A percentile compares a stretch with the other conserved stretches of the same genome.
Evolutionary conservation across 2,329 filamentous ascomycete species (phyloP).

Genomic region (Monilinia vaccinii-corymbosi): DNA sequence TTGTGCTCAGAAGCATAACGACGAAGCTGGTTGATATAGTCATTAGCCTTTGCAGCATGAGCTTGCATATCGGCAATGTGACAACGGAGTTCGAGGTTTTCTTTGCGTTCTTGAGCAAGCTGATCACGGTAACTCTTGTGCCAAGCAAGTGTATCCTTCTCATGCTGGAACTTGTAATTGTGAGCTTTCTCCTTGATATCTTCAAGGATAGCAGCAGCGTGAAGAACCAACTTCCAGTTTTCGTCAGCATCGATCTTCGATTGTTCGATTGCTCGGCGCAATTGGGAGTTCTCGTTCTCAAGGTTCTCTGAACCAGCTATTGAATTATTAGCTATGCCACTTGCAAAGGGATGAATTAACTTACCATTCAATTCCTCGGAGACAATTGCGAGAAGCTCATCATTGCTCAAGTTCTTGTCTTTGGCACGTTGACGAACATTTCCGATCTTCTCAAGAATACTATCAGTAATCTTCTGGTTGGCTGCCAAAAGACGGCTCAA

Average conservation of each 20-base stretch:
- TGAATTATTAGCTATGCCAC: constrained; percentile 11
- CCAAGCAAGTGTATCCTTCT: constrained; percentile 53
- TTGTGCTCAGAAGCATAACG: constrained; percentile 47
- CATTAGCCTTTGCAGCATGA: constrained; percentile 49
- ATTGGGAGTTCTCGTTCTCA: constrained; percentile 50
- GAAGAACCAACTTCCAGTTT: constrained; percentile 46
- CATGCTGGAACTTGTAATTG: constrained; percentile 55
- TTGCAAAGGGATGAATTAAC: constrained; percentile 6
- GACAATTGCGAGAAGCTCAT: constrained; percentile 47
- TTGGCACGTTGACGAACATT: constrained; percentile 43
- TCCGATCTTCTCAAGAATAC: constrained; percentile 55
- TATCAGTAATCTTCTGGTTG: constrained; percentile 53
- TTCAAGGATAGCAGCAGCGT: constrained; percentile 47
- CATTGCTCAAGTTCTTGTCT: constrained; percentile 46
- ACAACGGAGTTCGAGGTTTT: constrained; percentile 53
- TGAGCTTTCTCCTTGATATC: constrained; percentile 55
- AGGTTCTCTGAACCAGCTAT: constrained; percentile 37
- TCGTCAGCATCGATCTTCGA: constrained; percentile 51
- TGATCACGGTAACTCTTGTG: constrained; percentile 57
- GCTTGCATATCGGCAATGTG: constrained; percentile 60
- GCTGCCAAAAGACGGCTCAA: constrained; percentile 34
- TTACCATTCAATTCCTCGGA: constrained; percentile 49
- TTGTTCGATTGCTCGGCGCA: constrained; percentile 53
- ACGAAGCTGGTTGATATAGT: constrained; percentile 47
- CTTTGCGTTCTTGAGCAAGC: constrained; percentile 54